Evolutionary conservation across 495 filamentous ascomycete species (phyloP), one percentile per base, ranked within the genome.

Genomic region (Penicillium parvum): DNA sequence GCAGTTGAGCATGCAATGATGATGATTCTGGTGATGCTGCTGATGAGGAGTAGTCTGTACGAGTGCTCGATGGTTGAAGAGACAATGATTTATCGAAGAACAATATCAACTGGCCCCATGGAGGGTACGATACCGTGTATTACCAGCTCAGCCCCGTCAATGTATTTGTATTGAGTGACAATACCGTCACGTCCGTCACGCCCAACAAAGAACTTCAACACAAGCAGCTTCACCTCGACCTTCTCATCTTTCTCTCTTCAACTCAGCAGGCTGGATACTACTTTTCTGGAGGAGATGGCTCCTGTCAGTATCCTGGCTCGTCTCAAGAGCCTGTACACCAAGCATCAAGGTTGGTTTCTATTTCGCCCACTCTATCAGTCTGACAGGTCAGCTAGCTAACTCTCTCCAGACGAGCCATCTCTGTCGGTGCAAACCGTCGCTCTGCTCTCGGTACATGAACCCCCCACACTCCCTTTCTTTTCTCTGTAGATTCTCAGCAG

Each of bases 351-450:
- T 71, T 20, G 6, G 15, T 32, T 6, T 20, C 39, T 6, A n/a
- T 25, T 18, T 35, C 27, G 15, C 7, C 36, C 11, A 22, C 14
- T 19, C 22, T 19, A 36, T 22, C 18, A 45, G 14, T 34, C 17
- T 21, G 40, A 21, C 38, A 40, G 47, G 43, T 32, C 40, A 23
- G 16, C 33, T 44, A 44, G 27, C 53, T 56, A 49, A 56, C 49
- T 17, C 22, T n/a, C 12, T 28, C 43, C 37, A 69, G 63, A 64
- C 53, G 64, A 66, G 45, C 77, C 77, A 18, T 63, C 71, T 26
- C 63, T 81, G 32, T 73, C 77, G 41, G 59, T 63, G 42, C 57
- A 53, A 32, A 64, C 67, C 37, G 72, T 74, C 44, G 69, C 64
- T 39, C 35, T 65, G n/a, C 56, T 78, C 36, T 81, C 77, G 45